phyloP scores from a whole-genome alignment of 495 filamentous ascomycete species.

The Poronia punctata region DNA sequence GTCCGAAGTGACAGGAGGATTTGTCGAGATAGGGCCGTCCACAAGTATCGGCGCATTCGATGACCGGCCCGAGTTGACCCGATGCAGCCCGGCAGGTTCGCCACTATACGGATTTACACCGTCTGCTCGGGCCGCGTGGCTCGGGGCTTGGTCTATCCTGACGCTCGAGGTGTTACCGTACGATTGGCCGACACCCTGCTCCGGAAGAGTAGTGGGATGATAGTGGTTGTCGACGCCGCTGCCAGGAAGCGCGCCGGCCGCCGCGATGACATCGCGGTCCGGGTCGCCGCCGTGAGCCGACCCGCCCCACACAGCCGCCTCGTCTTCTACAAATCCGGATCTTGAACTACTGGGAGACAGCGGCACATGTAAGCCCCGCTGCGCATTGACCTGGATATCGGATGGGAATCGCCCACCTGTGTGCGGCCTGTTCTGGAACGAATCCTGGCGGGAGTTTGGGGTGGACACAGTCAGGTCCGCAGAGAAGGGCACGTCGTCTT shows the following conservation, averaged over 20 bases:
- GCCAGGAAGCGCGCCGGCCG: slow-evolving; percentile 45
- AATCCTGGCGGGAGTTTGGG: slow-evolving; percentile 39
- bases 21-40: slow-evolving; percentile 10
- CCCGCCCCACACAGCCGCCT: slow-evolving; percentile 10
- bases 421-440: slow-evolving; percentile 53
- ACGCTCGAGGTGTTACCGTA: slow-evolving; percentile 28
- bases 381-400: slow-evolving; percentile 66
- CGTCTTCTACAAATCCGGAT: slow-evolving; percentile 48
- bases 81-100: slow-evolving; percentile 23
- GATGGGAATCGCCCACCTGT: slow-evolving; percentile 88
- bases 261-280: slow-evolving; percentile 52
- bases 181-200: slow-evolving; percentile 20
- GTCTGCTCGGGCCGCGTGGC: slow-evolving; percentile 33
- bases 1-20: slow-evolving; percentile 8
- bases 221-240: slow-evolving; percentile 30
- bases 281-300: slow-evolving; percentile 10
- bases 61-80: slow-evolving; percentile 1
- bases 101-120: slow-evolving; percentile 40
- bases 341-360: slow-evolving; percentile 71
- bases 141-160: slow-evolving; percentile 27
- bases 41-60: slow-evolving; percentile 9
- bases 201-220: slow-evolving; percentile 8
- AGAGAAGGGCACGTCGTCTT: slow-evolving; percentile 82
- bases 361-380: slow-evolving; percentile 67
- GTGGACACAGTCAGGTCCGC: slow-evolving; percentile 44